phyloP scores from a whole-genome alignment of 176 grass and related monocot genomes.

The Oryza meridionalis region DNA sequence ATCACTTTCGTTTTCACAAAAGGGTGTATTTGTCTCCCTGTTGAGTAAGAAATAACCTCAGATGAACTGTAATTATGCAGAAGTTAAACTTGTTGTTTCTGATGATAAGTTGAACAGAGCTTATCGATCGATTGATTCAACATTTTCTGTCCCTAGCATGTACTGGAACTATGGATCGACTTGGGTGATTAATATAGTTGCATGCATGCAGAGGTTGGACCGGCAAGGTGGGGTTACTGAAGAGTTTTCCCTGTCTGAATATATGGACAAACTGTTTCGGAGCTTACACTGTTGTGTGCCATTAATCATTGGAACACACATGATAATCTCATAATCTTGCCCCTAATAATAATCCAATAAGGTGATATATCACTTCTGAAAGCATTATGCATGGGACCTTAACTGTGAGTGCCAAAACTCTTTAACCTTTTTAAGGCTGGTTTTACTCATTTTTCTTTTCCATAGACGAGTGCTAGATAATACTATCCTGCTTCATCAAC shows the following conservation, averaged over 20 bases:
- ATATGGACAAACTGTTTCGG: slow-evolving; percentile 16
- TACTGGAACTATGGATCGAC: not conserved
- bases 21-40: slow-evolving; percentile 20
- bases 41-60: not conserved
- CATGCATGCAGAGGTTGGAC: slow-evolving; percentile 7
- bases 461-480: not conserved
- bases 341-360: slow-evolving; percentile 35
- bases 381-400: slow-evolving; percentile 39
- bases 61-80: not conserved
- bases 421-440: not conserved
- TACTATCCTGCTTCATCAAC: not conserved
- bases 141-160: not conserved
- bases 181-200: not conserved
- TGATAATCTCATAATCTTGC: slow-evolving; percentile 48
- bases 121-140: not conserved
- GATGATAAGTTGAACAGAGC: not conserved
- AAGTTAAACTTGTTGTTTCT: not conserved
- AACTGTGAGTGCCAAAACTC: not conserved
- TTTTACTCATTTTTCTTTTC: not conserved
- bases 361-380: slow-evolving; percentile 48
- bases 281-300: not conserved
- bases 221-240: not conserved
- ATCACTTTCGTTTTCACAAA: slow-evolving; percentile 38
- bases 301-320: slow-evolving; percentile 26
- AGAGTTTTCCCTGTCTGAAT: slow-evolving; percentile 1